phyloP scores from a whole-genome alignment of 345 rosid species.

The Cardamine occulta region DNA sequence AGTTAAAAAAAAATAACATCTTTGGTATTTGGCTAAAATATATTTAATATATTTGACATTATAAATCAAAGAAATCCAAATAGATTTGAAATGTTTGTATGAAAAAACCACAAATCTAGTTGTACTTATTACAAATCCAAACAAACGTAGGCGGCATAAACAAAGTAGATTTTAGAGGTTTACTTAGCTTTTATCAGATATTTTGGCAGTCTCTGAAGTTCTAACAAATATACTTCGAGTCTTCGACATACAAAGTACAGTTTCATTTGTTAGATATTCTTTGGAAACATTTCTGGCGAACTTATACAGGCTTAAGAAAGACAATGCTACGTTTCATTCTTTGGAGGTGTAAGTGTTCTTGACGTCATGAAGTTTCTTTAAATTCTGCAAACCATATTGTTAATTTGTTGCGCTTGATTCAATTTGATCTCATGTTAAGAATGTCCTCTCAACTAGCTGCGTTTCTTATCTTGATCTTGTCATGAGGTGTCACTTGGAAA shows the following conservation, averaged over 20 bases:
- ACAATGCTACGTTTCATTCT: not conserved
- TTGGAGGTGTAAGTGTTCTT: not conserved
- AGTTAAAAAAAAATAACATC: too few species aligned
- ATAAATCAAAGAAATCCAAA: not conserved
- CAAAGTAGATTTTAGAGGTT: not conserved
- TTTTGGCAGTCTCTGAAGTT: conserved; percentile 1
- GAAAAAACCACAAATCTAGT: not conserved
- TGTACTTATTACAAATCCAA: too few species aligned
- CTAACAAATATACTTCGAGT: not conserved
- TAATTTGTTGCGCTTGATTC: not conserved
- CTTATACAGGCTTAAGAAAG: not conserved
- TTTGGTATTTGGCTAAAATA: not conserved
- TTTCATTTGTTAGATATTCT: not conserved
- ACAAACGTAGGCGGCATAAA: not conserved
- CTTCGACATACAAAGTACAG: not conserved
- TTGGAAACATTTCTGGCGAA: not conserved
- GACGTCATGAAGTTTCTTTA: not conserved
- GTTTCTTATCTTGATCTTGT: not conserved
- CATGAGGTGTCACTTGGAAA: not conserved
- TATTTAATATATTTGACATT: not conserved
- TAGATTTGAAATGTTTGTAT: not conserved
- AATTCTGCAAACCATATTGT: not conserved
- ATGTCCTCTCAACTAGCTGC: not conserved
- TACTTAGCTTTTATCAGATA: conserved; percentile 5
- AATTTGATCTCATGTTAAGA: not conserved